Conservation (phyloP, 345 rosid species). For the Hirschfeldia incana region DNA sequence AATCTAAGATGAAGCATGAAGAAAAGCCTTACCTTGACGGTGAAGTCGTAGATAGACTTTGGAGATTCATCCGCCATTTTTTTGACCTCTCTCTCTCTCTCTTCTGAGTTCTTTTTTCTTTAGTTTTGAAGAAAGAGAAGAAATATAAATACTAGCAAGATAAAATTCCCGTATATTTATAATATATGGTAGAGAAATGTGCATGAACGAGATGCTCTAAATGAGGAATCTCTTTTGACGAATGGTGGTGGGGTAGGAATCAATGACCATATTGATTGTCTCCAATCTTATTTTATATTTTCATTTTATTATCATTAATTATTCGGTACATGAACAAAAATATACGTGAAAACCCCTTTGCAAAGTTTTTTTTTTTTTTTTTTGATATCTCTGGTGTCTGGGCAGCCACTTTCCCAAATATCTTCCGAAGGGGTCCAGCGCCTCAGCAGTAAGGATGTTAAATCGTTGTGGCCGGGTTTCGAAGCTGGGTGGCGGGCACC, state of each 20-base stretch:
- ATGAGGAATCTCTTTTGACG: slow-evolving; percentile 34
- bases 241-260: slow-evolving; percentile 21
- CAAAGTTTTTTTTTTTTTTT: too few species aligned
- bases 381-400: too few species aligned
- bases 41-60: slow-evolving; percentile 72
- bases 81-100: slow-evolving; percentile 16
- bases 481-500: too few species aligned
- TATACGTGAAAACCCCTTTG: too few species aligned
- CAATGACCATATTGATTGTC: slow-evolving; percentile 16
- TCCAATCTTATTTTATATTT: not conserved
- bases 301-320: not conserved
- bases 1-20: not conserved
- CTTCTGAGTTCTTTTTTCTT: slow-evolving; percentile 17
- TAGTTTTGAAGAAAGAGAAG: slow-evolving; percentile 13
- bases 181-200: slow-evolving; percentile 23
- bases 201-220: not conserved
- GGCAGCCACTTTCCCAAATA: too few species aligned
- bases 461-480: too few species aligned
- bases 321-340: not conserved
- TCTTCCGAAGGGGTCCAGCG: too few species aligned
- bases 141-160: not conserved
- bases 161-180: not conserved
- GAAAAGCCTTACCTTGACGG: slow-evolving; percentile 61
- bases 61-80: slow-evolving; percentile 61
- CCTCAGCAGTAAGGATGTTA: too few species aligned